Percentiles rank a stretch among this genome's conserved stretches.
phyloP scores from a whole-genome alignment of 306 rosid genomes.

The Acacia melanoxylon region DNA sequence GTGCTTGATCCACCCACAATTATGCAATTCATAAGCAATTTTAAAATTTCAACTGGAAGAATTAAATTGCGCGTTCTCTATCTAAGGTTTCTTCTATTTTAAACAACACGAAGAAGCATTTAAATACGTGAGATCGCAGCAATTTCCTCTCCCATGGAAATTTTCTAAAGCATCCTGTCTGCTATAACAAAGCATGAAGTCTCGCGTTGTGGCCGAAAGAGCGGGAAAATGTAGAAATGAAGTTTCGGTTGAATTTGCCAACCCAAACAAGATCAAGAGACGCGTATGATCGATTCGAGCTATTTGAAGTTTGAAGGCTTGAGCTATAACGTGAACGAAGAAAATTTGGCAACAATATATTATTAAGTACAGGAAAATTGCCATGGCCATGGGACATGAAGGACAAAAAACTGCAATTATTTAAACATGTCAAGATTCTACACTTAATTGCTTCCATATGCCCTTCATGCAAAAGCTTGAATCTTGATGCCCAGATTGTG shows the following conservation, averaged over 20 bases:
- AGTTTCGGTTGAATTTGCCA: not conserved
- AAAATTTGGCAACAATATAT: not conserved
- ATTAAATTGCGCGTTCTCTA: not conserved
- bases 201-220: not conserved
- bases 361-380: not conserved
- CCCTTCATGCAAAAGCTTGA: constrained; percentile 12
- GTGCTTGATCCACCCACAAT: too few relatives aligned
- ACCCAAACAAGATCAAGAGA: not conserved
- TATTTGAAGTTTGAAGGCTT: not conserved
- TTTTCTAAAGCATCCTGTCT: not conserved
- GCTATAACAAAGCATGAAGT: not conserved
- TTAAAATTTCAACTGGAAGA: not conserved
- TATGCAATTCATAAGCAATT: not conserved
- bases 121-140: not conserved
- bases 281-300: not conserved
- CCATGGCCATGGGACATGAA: not conserved
- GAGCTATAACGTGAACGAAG: not conserved
- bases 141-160: not conserved
- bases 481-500: constrained; percentile 31
- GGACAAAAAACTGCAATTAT: constrained; percentile 4
- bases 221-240: not conserved
- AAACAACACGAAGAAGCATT: not conserved
- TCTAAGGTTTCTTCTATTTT: not conserved
- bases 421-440: constrained; percentile 14
- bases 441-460: constrained; percentile 3